phyloP scores from a whole-genome alignment of 139 green algal species.

The Picocystis salinarum region DNA sequence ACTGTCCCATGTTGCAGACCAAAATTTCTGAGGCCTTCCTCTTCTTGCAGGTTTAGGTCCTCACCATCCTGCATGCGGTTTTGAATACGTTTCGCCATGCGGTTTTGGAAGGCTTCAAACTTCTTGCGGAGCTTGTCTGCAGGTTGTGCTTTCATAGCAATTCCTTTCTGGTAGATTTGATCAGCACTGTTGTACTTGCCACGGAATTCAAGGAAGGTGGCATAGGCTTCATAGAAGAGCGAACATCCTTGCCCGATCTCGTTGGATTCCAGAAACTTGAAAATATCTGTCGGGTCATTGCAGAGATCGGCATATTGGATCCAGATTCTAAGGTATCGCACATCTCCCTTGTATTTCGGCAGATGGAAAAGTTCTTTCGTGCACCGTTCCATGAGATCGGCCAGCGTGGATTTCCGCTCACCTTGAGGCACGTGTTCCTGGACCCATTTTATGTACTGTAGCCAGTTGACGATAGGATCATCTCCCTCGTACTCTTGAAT shows the following conservation, averaged over 20 bases:
- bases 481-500: neutral
- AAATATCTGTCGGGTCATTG: constrained; percentile 67
- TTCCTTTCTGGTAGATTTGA: constrained; percentile 45
- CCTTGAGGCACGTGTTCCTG: neutral
- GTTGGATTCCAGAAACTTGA: constrained; percentile 57
- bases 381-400: neutral
- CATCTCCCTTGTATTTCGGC: constrained; percentile 46
- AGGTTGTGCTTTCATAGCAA: constrained; percentile 34
- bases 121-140: constrained; percentile 50
- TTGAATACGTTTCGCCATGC: too few relatives aligned
- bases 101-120: constrained; percentile 51
- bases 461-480: neutral
- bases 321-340: constrained; percentile 78
- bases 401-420: neutral
- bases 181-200: constrained; percentile 45
- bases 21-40: too few relatives aligned
- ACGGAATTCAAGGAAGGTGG: constrained; percentile 54
- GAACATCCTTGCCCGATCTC: constrained; percentile 53
- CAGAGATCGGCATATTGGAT: constrained; percentile 79
- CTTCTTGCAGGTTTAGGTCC: too few relatives aligned
- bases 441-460: neutral
- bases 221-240: constrained; percentile 74
- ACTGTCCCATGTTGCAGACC: too few relatives aligned
- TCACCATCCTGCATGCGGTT: too few relatives aligned
- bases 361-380: neutral